Percentiles rank a stretch among this genome's conserved stretches.
Evolutionary conservation across 202 grass and related monocot genomes (phyloP).

Genomic region (Brachypodium distachyon): DNA sequence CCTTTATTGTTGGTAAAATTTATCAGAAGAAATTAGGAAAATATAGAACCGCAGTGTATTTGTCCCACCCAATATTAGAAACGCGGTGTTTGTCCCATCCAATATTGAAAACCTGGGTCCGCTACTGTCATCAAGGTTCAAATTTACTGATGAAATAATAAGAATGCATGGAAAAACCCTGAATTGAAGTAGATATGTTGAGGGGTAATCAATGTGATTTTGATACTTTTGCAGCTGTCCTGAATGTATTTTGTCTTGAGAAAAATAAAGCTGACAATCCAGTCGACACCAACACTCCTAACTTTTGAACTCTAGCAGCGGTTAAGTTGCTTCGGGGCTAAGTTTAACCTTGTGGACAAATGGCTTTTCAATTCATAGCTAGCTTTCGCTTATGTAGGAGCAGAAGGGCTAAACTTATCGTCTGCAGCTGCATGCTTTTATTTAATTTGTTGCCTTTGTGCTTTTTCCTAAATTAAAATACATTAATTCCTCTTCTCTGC

Average conservation of each 20-base stretch:
- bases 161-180: not conserved
- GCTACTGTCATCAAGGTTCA: no score
- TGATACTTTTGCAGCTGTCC: not conserved
- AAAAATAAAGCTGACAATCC: not conserved
- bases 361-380: not conserved
- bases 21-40: no score
- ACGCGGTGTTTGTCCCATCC: no score
- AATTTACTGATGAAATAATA: not conserved
- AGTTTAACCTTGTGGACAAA: conserved; percentile 20
- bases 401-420: not conserved
- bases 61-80: no score
- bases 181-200: not conserved
- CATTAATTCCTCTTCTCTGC: not conserved
- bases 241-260: not conserved
- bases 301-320: not conserved
- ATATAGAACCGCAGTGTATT: no score
- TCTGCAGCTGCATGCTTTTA: not conserved
- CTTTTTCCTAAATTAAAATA: conserved; percentile 11
- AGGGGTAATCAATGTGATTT: not conserved
- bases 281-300: not conserved
- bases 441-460: not conserved
- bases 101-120: no score
- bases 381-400: no score
- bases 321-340: conserved; percentile 21
- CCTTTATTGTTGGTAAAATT: no score